Base-by-base conservation (phyloP, 163 green algal species). In the Scenedesmus sp. region DNA sequence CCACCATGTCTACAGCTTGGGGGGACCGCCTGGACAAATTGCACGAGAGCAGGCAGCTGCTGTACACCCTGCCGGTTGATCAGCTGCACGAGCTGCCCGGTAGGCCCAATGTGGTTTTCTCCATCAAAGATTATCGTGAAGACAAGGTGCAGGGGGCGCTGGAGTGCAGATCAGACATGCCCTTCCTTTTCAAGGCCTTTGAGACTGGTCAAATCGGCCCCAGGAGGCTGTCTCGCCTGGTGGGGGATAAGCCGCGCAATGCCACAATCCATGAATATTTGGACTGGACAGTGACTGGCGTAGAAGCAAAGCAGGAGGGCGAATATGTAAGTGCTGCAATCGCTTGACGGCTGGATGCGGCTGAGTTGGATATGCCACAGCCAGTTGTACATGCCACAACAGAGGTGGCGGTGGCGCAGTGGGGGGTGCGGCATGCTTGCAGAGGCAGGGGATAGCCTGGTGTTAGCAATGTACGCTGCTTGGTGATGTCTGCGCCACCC, bases 261-360 rank as follows among this genome's bases (percentile, higher is more conserved):
- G 94, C 96, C 73, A 99, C 97, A 65, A 99, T 99, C 59, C 97
- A 99, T 90, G 97, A 99, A 91, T 99, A 99, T 93, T 94, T 99
- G 16, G 96, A 99, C 92, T 99, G 97, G 97, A 99, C 97, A 10
- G 95, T 99, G 15, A 98, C 97, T 0, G 96, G 96, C 3, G 93
- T 95, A 46, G 91, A 95, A 43, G 93, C 95, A 0, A 88, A 95
- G 33, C 90, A 94, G 22, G 94, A 96, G 15, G 95, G 96, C 37
- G 96, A 98, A 81, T 95, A 98, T 91, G 96, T 97, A 83, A 87
- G 86, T 90, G 44, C 12, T 35, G 53, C 33, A 10, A n/a, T 3
- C 30, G n/a, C 46, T 15, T 46, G 81, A n/a, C 43, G 73, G 73
- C 37, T 37, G 37, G 61, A 12, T 35, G n/a, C n/a, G n/a, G 35